Evolutionary conservation across 2,329 filamentous ascomycete genomes (phyloP).

Genomic region (Botrytis hyacinthi): DNA sequence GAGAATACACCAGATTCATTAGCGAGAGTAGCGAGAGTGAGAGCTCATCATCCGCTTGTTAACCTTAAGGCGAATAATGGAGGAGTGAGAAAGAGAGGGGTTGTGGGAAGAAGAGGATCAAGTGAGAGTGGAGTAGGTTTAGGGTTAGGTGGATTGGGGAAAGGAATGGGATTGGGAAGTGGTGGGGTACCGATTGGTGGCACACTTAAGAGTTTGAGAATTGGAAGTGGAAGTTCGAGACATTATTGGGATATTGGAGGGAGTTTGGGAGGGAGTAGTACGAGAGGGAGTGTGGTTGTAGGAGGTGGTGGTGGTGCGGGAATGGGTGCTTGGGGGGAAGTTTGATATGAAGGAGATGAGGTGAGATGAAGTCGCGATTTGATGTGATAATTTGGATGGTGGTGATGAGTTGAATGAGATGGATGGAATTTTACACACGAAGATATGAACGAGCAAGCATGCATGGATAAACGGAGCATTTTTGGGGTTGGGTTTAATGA

Average conservation of each 20-base stretch:
- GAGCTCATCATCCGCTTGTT: constrained; percentile 85
- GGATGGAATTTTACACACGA: neutral
- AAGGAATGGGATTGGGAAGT: constrained; percentile 29
- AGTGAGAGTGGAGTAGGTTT: constrained; percentile 79
- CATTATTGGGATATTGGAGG: constrained; percentile 89
- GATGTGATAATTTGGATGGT: neutral
- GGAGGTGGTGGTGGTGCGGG: constrained; percentile 52
- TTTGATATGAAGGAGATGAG: neutral
- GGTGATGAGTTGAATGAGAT: neutral
- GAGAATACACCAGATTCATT: constrained; percentile 62
- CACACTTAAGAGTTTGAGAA: constrained; percentile 20
- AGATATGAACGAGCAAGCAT: neutral
- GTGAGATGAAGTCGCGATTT: neutral
- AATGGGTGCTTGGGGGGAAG: constrained; percentile 7
- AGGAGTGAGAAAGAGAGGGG: constrained; percentile 48
- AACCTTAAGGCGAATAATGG: constrained; percentile 40
- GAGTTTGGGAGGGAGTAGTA: constrained; percentile 57
- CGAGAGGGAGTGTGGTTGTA: constrained; percentile 69
- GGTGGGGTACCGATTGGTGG: neutral
- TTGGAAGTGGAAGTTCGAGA: constrained; percentile 62
- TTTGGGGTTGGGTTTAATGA: neutral
- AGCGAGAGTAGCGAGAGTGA: constrained; percentile 77
- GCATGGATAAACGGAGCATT: neutral
- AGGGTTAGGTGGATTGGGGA: constrained; percentile 51
- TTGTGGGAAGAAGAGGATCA: constrained; percentile 61